These are phyloP conservation scores for Termitomyces sp. DNA, from an alignment of 1,284 basidiomycete species.

Conservation along the genomic window DNA sequence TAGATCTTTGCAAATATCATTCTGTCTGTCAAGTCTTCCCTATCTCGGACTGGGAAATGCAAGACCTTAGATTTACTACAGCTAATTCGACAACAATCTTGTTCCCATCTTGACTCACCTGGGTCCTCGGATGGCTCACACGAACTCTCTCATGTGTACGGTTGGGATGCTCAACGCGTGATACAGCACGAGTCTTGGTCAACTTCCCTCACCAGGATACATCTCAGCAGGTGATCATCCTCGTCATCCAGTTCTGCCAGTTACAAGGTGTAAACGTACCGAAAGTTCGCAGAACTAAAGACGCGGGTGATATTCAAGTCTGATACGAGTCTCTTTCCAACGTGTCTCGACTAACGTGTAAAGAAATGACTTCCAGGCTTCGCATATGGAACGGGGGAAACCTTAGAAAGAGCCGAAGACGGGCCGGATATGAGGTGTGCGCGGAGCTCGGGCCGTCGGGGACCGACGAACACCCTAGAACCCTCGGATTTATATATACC, in stretches of 20 bases:
- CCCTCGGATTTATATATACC: conserved; percentile 21
- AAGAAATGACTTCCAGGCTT: not conserved
- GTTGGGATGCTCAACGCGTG: not conserved
- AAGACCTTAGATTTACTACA: not conserved
- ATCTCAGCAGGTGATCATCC: not conserved
- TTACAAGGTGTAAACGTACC: not conserved
- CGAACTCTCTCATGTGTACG: not conserved
- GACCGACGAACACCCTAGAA: conserved; percentile 21
- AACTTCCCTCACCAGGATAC: not conserved
- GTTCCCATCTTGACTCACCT: not conserved
- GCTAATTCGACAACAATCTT: not conserved
- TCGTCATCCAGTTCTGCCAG: not conserved
- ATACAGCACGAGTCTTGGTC: conserved; percentile 1
- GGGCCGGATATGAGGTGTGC: conserved; percentile 27
- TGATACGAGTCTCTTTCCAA: not conserved
- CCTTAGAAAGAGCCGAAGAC: conserved; percentile 13
- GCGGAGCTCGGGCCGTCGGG: conserved; percentile 28
- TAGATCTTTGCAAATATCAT: too few relatives aligned
- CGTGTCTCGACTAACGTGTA: not conserved
- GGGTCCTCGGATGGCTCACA: not conserved
- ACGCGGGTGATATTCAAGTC: not conserved
- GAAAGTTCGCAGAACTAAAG: not conserved
- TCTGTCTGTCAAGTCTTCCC: too few relatives aligned
- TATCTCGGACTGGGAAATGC: too few relatives aligned
- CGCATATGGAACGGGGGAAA: conserved; percentile 1